A percentile compares a stretch with the other conserved stretches of the same genome.
Conservation (phyloP, 2,329 filamentous ascomycete genomes). For the Aspergillus sp. region DNA sequence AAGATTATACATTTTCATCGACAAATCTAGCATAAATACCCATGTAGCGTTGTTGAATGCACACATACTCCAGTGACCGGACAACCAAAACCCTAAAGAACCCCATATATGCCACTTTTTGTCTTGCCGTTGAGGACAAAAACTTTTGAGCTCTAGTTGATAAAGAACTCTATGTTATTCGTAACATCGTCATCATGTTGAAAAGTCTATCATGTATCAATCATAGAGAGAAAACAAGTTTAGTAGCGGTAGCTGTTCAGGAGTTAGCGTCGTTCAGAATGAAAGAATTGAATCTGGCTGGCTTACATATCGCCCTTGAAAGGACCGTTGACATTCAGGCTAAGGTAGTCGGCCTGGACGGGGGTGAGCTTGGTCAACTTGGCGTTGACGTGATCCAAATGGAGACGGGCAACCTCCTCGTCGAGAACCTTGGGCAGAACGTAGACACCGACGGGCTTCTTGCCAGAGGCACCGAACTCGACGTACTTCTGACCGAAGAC, state of each 20-base stretch:
- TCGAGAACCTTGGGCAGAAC: slow-evolving; percentile 98
- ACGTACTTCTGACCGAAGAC: slow-evolving; percentile 88
- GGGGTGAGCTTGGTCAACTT: slow-evolving; percentile 80
- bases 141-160: slow-evolving; percentile 42
- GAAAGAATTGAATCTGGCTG: no score
- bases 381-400: slow-evolving; percentile 86
- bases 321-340: slow-evolving; percentile 75
- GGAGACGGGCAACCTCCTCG: slow-evolving; percentile 93
- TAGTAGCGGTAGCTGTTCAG: slow-evolving; percentile 49
- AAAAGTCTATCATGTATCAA: slow-evolving; percentile 33
- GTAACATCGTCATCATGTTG: slow-evolving; percentile 55
- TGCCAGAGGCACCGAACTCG: slow-evolving; percentile 87
- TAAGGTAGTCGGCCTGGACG: slow-evolving; percentile 91
- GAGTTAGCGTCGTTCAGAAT: no score
- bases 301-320: slow-evolving; percentile 76
- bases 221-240: slow-evolving; percentile 28
- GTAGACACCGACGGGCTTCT: slow-evolving; percentile 88
- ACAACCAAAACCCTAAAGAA: slow-evolving; percentile 19
- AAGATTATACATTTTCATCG: not conserved
- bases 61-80: slow-evolving; percentile 27
- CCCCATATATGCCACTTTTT: slow-evolving; percentile 30
- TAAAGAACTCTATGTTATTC: slow-evolving; percentile 43
- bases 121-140: slow-evolving; percentile 56
- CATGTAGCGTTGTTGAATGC: slow-evolving; percentile 31
- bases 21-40: not conserved